Evolutionary conservation across 371 early-diverging fungal species (phyloP).

Genomic region (Haplosporangium sp.): DNA sequence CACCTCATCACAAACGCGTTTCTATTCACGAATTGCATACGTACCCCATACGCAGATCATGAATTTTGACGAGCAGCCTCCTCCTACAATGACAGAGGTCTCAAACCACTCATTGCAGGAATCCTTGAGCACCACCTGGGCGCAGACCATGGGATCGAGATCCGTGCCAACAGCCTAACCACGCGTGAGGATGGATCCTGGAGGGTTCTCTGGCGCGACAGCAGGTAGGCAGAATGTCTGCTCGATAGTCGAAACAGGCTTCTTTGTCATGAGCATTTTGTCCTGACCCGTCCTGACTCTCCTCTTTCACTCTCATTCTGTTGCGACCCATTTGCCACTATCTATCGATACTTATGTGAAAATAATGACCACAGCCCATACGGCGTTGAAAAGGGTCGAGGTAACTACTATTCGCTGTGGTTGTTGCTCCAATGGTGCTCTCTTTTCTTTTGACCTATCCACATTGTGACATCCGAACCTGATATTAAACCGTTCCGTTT

Average conservation of each 20-base stretch:
- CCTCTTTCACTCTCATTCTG: background rate
- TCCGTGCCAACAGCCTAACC: slow-evolving; percentile 32
- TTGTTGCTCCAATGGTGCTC: background rate
- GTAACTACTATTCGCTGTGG: slow-evolving; percentile 10
- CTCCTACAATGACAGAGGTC: slow-evolving; percentile 15
- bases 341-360: too few relatives aligned
- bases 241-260: background rate
- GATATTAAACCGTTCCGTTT: background rate
- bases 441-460: background rate
- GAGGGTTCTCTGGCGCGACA: slow-evolving; percentile 41
- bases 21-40: too few relatives aligned
- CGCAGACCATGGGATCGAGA: slow-evolving; percentile 21
- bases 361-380: slow-evolving; percentile 20
- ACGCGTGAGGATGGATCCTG: slow-evolving; percentile 25
- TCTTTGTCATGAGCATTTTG: background rate
- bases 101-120: slow-evolving; percentile 34
- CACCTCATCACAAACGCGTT: too few relatives aligned
- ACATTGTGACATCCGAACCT: background rate
- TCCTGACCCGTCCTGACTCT: background rate
- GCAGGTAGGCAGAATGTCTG: too few relatives aligned
- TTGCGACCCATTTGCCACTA: background rate
- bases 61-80: slow-evolving; percentile 1
- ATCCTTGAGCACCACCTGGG: slow-evolving; percentile 30
- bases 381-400: slow-evolving; percentile 45
- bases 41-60: too few relatives aligned